Evolutionary conservation across 1,139 yeast genomes (phyloP).

Genomic region (Geotrichum histeridarum): DNA sequence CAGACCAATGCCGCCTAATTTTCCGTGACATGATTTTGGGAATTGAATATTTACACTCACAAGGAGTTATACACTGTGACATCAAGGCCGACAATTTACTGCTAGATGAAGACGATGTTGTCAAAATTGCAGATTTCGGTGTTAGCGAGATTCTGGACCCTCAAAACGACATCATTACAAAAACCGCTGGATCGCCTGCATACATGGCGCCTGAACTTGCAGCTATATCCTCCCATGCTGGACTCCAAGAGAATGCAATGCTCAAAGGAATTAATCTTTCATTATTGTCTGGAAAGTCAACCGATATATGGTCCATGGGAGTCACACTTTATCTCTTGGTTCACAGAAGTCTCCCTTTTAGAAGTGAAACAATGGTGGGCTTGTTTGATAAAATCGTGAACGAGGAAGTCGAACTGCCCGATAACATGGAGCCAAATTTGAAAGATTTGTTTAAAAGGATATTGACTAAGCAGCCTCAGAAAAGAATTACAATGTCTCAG

Average conservation of each 20-base stretch:
- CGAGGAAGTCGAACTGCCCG: constrained; percentile 26
- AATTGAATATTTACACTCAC: constrained; percentile 82
- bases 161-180: constrained; percentile 46
- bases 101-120: constrained; percentile 65
- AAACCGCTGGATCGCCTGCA: constrained; percentile 83
- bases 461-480: constrained; percentile 50
- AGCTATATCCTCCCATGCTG: constrained; percentile 40
- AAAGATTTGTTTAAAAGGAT: constrained; percentile 32
- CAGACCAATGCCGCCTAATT: constrained; percentile 40
- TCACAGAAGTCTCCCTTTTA: constrained; percentile 41
- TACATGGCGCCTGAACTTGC: constrained; percentile 77
- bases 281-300: constrained; percentile 55
- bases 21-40: constrained; percentile 86
- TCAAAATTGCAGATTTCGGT: constrained; percentile 93
- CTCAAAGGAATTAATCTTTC: constrained; percentile 54
- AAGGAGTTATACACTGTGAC: constrained; percentile 91
- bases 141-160: constrained; percentile 65
- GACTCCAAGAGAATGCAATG: constrained; percentile 26
- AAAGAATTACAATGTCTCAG: constrained; percentile 49
- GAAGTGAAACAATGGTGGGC: constrained; percentile 45
- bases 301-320: constrained; percentile 78
- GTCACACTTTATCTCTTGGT: constrained; percentile 48
- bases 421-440: constrained; percentile 16
- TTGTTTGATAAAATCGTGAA: constrained; percentile 39
- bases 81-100: constrained; percentile 90